Evolutionary conservation across 2,329 filamentous ascomycete species (phyloP).

Genomic region (Metarhizium anisopliae): DNA sequence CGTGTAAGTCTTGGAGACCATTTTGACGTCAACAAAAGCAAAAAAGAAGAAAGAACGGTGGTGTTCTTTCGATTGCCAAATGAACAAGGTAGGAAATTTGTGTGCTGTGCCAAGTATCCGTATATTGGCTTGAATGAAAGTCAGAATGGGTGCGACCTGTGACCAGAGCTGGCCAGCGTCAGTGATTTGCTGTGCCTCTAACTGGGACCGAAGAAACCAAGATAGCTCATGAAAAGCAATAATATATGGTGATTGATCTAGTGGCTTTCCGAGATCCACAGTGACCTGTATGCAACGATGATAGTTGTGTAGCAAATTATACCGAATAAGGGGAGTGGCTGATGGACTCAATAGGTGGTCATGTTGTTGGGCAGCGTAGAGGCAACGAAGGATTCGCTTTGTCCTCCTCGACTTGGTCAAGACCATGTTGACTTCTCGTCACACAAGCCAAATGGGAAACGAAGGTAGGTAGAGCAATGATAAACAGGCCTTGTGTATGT

Average conservation of each 20-base stretch:
- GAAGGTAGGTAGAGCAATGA: not conserved
- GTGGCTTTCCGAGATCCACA: conserved; percentile 19
- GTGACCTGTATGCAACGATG: conserved; percentile 19
- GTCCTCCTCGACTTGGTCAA: conserved; percentile 19
- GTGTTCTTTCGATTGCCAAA: conserved; percentile 24
- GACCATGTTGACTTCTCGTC: conserved; percentile 13
- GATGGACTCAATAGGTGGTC: conserved; percentile 26
- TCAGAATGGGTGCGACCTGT: conserved; percentile 24
- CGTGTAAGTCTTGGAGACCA: conserved; percentile 35
- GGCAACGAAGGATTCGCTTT: conserved; percentile 26
- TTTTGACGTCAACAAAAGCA: conserved; percentile 28
- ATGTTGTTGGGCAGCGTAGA: conserved; percentile 25
- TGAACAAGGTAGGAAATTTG: conserved; percentile 29
- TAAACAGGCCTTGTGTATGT: not conserved
- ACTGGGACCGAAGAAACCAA: conserved; percentile 16
- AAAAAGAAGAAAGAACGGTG: conserved; percentile 32
- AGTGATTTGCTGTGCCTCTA: conserved; percentile 21
- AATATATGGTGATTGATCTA: conserved; percentile 13
- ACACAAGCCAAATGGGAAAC: conserved; percentile 1
- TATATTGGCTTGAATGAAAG: conserved; percentile 21
- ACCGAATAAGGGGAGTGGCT: conserved; percentile 18
- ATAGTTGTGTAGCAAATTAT: conserved; percentile 22
- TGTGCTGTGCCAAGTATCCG: conserved; percentile 9
- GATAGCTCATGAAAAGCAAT: conserved; percentile 12
- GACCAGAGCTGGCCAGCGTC: conserved; percentile 17